Evolutionary conservation across 192 early-diverging fungal genomes (phyloP).

Genomic region (Glomus cerebriforme): DNA sequence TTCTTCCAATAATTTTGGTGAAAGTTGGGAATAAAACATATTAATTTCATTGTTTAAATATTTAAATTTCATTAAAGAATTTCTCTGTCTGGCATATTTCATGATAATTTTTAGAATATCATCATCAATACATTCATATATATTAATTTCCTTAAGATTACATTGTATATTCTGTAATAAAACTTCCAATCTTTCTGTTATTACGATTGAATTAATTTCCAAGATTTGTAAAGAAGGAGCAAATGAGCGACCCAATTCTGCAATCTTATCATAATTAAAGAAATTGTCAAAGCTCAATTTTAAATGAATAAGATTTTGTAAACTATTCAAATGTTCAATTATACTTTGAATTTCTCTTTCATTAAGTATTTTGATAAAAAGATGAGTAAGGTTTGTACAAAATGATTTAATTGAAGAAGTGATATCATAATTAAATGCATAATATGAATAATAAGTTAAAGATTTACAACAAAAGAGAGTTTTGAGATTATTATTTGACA

Average conservation of each 20-base stretch:
- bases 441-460: too few species aligned
- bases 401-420: too few species aligned
- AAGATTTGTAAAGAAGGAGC: neutral
- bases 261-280: neutral
- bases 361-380: neutral
- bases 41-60: too few species aligned
- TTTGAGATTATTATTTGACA: neutral
- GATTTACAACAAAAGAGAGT: neutral
- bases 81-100: neutral
- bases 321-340: neutral
- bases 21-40: too few species aligned
- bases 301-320: neutral
- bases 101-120: neutral
- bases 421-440: too few species aligned
- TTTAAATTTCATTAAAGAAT: neutral
- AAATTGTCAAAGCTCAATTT: neutral
- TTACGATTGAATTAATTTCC: neutral
- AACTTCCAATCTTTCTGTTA: neutral
- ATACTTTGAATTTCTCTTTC: neutral
- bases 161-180: neutral
- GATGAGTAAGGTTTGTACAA: neutral
- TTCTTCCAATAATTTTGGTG: neutral
- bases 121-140: neutral
- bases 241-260: neutral
- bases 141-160: neutral